Percentiles rank a stretch among this genome's conserved stretches.
Conservation (phyloP, 371 early-diverging fungal species). For the Pancytospora epiphaga region DNA sequence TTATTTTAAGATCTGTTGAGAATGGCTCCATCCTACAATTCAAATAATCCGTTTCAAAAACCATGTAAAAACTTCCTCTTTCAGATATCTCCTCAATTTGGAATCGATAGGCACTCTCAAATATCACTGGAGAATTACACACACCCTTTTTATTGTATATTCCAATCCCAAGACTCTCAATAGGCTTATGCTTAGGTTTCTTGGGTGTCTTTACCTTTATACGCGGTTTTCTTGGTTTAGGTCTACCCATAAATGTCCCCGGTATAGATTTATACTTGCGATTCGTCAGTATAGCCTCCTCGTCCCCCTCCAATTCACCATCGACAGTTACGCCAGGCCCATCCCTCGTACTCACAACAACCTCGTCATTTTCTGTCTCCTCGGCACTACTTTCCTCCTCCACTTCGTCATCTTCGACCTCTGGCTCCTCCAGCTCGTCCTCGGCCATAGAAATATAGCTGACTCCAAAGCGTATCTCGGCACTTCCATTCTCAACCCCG, state of each 20-base stretch:
- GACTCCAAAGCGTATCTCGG: constrained; percentile 36
- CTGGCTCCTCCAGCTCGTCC: neutral
- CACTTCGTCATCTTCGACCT: neutral
- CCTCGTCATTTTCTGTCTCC: neutral
- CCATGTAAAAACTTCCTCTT: constrained; percentile 43
- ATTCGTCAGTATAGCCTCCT: neutral
- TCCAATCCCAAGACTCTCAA: constrained; percentile 2
- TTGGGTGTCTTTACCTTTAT: neutral
- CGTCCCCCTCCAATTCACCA: no score
- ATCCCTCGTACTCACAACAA: neutral
- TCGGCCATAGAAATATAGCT: constrained; percentile 45
- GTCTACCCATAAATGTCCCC: neutral
- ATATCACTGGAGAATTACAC: constrained; percentile 18
- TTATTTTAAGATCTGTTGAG: constrained; percentile 30
- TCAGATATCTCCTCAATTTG: constrained; percentile 34
- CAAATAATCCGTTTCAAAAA: constrained; percentile 40
- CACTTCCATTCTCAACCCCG: constrained; percentile 42
- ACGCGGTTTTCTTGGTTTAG: neutral
- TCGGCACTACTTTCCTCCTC: neutral
- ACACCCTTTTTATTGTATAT: constrained; percentile 12
- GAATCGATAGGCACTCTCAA: constrained; percentile 35
- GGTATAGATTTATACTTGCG: neutral
- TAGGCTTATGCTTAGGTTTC: neutral
- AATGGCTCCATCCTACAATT: constrained; percentile 47
- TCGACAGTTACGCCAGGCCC: no score